These are phyloP conservation scores for Fusarium luffae DNA, from an alignment of 2,329 filamentous ascomycete species.

Conservation along the genomic window DNA sequence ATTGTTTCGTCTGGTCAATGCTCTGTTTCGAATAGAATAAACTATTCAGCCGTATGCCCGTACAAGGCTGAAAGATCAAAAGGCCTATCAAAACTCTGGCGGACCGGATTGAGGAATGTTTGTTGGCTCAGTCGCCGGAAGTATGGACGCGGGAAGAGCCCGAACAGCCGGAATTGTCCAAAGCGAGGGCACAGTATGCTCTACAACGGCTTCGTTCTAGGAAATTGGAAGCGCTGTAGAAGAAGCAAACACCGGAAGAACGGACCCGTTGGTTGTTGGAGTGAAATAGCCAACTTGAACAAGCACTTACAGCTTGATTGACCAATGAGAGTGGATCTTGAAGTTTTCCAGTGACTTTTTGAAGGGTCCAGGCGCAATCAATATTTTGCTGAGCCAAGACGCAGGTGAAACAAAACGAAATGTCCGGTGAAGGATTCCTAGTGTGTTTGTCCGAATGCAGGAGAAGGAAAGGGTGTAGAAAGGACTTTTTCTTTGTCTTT, in stretches of 20 bases:
- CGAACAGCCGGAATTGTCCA: conserved; percentile 9
- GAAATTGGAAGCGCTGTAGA: conserved; percentile 17
- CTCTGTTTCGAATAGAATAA: not conserved
- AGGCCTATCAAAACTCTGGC: conserved; percentile 6
- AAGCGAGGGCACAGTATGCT: conserved; percentile 12
- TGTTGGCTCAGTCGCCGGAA: conserved; percentile 11
- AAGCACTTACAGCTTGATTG: conserved; percentile 27
- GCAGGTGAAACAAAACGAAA: not conserved
- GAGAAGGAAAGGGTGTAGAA: conserved; percentile 8
- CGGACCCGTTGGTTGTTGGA: not conserved
- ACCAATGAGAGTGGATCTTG: conserved; percentile 19
- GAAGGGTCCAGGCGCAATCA: conserved; percentile 13
- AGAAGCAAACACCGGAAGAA: conserved; percentile 28
- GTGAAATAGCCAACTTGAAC: conserved; percentile 12
- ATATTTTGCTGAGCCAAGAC: conserved; percentile 7
- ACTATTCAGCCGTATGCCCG: not conserved
- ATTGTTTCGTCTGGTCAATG: conserved; percentile 51
- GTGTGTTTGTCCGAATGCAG: not conserved
- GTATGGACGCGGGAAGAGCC: conserved; percentile 4
- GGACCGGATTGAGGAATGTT: conserved; percentile 27
- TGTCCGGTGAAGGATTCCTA: not conserved
- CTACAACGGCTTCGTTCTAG: conserved; percentile 8
- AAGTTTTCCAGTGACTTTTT: conserved; percentile 2
- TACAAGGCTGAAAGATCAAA: not conserved
- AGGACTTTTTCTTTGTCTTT: conserved; percentile 17